A percentile compares a stretch with the other conserved stretches of the same genome.
Conservation (phyloP, 768 basidiomycete genomes). For the Dioszegia aurantiaca region DNA sequence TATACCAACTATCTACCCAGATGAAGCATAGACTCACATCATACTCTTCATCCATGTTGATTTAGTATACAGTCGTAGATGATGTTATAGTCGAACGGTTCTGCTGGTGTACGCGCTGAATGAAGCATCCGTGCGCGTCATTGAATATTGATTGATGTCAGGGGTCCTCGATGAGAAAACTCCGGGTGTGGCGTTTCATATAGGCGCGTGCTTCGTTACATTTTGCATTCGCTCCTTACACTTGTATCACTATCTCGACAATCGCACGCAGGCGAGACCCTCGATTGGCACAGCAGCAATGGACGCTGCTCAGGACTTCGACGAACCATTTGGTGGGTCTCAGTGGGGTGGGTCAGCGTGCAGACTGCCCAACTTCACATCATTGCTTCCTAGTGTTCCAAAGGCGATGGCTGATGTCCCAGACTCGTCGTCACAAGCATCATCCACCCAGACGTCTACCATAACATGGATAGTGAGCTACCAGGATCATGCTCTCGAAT, state of each 20-base stretch:
- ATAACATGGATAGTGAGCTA: constrained; percentile 50
- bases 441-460: constrained; percentile 51
- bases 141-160: not conserved
- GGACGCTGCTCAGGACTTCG: constrained; percentile 37
- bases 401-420: not conserved
- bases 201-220: not conserved
- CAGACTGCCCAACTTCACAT: not conserved
- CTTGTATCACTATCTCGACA: no score
- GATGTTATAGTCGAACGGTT: no score
- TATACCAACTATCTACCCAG: no score
- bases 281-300: constrained; percentile 29
- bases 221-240: no score
- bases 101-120: constrained; percentile 7
- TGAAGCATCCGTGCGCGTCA: constrained; percentile 7
- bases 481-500: not conserved
- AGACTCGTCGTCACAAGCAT: constrained; percentile 50
- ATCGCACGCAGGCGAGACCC: constrained; percentile 13
- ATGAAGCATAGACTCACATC: constrained; percentile 66
- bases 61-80: constrained; percentile 23
- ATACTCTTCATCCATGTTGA: constrained; percentile 95
- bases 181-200: constrained; percentile 6
- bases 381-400: not conserved
- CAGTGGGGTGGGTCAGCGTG: not conserved
- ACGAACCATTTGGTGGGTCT: constrained; percentile 18
- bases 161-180: not conserved